Base-by-base conservation (phyloP, 768 basidiomycete species). In the Neoboletus magnificus region DNA sequence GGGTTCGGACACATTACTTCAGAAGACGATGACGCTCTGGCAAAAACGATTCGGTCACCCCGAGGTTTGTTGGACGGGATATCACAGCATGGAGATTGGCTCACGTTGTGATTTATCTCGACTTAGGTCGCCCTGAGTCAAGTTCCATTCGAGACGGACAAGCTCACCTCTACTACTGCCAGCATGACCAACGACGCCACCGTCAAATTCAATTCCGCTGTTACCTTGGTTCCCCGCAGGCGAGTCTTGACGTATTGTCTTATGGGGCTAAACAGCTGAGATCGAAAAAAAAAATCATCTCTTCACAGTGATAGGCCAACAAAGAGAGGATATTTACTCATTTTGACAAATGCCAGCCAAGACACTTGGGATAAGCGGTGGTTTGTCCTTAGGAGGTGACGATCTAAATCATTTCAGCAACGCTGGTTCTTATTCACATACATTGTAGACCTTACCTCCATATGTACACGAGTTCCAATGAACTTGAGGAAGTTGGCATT, bases 381-480 rank as follows among this genome's bases (percentile, higher is more conserved):
- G 86, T 93, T 94, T 68, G 89, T 94, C 16, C 77, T 98, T 11
- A 82, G 85, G 68, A 83, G 93, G 94, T 93, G 62, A 58, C 64
- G 43, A 29, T 27, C 36, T 55, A n/a, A n/a, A n/a, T n/a, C n/a
- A n/a, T n/a, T 35, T 23, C 52, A 39, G 15, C 37, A 30, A 22
- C 2, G 23, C 13, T 18, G 20, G 32, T 56, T 18, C 48, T 52
- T 48, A 20, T 53, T 55, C 35, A 59, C 23, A 50, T 47, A n/a
- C 13, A 45, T 36, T 39, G 18, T 49, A 95, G 96, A 62, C 96
- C 96, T 0, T 95, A 97, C 71, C 79, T 98, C 8, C 85, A 93
- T 61, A 76, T 97, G 51, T 97, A 94, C 72, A 77, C 80, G n/a
- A 85, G 85, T 59, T 89, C 89, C 7, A 86, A 85, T 60, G 93